Base-by-base conservation (phyloP, 2,329 filamentous ascomycete species). In the Penicillium sp. region DNA sequence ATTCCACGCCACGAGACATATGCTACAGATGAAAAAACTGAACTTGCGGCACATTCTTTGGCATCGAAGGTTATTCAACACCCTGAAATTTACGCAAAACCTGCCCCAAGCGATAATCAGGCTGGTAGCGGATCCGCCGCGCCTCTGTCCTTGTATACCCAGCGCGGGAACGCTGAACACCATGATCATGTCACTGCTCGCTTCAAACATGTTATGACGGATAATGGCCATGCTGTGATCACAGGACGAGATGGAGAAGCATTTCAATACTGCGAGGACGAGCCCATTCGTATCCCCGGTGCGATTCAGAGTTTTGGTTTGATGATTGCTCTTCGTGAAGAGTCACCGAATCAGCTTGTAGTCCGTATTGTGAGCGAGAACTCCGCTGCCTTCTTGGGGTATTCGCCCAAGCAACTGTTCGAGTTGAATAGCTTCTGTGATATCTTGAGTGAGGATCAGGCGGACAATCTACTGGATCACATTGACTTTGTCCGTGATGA, bases 401-500 rank as follows among this genome's bases (percentile, higher is more conserved):
- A 90, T 68, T 84, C 86, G 0, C 91, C 91, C 0, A 82, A 83
- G 59, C 82, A 92, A 52, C 79, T 96, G 0, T 96, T 96, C 65
- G 80, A 78, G 5, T 75, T 94, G 2, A 78, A 82, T 10, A 92
- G 82, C 66, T 95, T 96, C 65, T 84, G 88, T n/a, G 88, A 94
- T 58, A 89, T 96, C 12, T 75, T 96, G 10, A 87, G 85, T 1
- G 88, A 94, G 51, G 91, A 96, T 64, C 90, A 95, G 67, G 82
- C 87, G 16, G 91, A 95, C 60, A 92, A 90, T 59, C 77, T 96
- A 0, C 76, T 94, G 7, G 91, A 96, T 62, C 91, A 96, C 62
- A 83, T 96, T 49, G 90, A 96, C 67, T 96, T 95, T 68, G 89
- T 95, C 50, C 84, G 87, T 22, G 90, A 95, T 48, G 90, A 94